Conservation (phyloP, 108 stramenopile species). For the Nannochloropsis granulata region DNA sequence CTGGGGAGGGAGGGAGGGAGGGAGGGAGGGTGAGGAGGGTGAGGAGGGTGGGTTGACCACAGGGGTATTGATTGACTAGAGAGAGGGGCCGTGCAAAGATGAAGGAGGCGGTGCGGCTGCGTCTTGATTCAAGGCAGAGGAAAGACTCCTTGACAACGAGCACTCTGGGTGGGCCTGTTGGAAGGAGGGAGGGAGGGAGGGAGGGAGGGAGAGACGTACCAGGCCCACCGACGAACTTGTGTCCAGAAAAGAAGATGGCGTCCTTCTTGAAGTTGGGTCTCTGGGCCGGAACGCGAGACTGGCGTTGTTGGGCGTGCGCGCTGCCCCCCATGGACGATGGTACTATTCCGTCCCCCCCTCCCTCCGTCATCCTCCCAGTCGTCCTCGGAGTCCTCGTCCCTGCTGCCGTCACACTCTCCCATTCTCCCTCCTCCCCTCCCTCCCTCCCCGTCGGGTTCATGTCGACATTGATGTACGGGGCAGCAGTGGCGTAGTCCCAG, state of each 20-base stretch:
- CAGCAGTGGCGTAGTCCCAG: constrained; percentile 92
- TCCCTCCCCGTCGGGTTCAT: constrained; percentile 50
- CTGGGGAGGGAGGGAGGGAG: no score
- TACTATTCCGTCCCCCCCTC: neutral
- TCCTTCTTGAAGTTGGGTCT: constrained; percentile 37
- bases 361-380: no score
- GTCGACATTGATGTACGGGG: constrained; percentile 66
- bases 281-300: neutral
- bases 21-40: no score
- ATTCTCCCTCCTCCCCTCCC: neutral
- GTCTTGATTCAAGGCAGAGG: constrained; percentile 33
- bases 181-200: no score
- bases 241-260: constrained; percentile 41
- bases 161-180: constrained; percentile 37
- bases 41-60: no score
- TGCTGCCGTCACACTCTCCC: no score
- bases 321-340: no score
- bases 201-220: constrained; percentile 31
- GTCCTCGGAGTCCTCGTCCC: no score
- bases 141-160: constrained; percentile 66
- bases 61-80: no score
- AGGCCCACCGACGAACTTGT: constrained; percentile 49
- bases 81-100: no score
- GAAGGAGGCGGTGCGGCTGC: no score
- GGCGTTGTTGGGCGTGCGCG: no score